These are phyloP conservation scores for Spergularia marina DNA, from an alignment of 148 eudicot genomes.

Conservation along the genomic window DNA sequence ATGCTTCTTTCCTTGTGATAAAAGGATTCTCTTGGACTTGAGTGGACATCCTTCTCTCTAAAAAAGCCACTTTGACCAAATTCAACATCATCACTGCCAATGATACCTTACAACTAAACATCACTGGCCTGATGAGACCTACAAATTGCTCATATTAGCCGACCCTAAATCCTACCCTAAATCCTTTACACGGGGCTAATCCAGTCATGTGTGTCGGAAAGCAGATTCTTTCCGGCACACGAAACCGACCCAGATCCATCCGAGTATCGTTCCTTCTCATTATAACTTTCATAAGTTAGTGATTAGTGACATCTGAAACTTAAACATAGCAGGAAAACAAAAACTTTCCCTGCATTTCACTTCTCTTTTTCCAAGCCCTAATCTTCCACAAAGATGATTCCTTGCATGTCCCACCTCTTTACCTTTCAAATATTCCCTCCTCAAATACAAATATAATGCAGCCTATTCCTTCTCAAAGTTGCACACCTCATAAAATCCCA, in stretches of 20 bases:
- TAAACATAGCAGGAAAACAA: conserved; percentile 7
- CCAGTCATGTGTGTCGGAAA: neutral
- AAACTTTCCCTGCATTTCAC: conserved; percentile 11
- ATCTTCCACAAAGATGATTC: conserved; percentile 50
- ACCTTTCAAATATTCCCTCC: conserved; percentile 70
- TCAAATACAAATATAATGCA: conserved; percentile 45
- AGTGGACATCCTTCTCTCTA: conserved; percentile 36
- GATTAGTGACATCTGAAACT: conserved; percentile 18
- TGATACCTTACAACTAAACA: neutral
- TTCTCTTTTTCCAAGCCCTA: conserved; percentile 18
- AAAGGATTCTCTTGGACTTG: conserved; percentile 22
- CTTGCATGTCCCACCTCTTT: conserved; percentile 63
- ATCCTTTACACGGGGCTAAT: too few species aligned
- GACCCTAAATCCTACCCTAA: neutral
- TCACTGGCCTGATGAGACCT: neutral
- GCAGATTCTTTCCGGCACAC: neutral
- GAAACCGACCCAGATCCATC: neutral
- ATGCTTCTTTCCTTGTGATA: conserved; percentile 26
- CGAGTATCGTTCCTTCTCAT: neutral
- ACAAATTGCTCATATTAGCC: neutral
- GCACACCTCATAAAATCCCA: conserved; percentile 27
- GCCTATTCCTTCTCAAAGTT: conserved; percentile 25
- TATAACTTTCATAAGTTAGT: conserved; percentile 11
- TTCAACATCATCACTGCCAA: conserved; percentile 8
- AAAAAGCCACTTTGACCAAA: conserved; percentile 28